Base-by-base conservation (phyloP, 2,329 filamentous ascomycete genomes). In the Scedosporium boydii region DNA sequence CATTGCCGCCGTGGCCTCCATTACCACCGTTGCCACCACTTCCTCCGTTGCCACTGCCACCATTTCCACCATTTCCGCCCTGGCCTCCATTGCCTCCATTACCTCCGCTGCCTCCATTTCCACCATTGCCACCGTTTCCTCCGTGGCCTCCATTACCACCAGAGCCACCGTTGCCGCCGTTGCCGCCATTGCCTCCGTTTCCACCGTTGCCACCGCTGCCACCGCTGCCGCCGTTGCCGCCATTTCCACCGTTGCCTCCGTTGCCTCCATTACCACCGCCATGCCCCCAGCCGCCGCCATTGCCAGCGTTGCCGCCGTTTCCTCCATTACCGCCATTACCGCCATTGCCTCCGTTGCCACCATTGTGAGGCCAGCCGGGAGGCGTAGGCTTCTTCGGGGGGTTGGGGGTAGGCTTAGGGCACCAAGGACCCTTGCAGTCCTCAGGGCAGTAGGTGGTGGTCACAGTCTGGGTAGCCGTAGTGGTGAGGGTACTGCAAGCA, bases 371-470 rank as follows among this genome's bases (percentile, higher is more conserved):
- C 18, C 18, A 23, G 12, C 44, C n/a, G n/a, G 44, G 44, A 38
- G 14, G 44, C 14, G 16, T 48, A 21, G 44, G 44, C 44, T 48
- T 48, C n/a, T 48, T n/a, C 2, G 44, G 16, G 18, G 42, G 41
- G 7, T 41, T 53, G 27, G 61, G 29, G 12, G 56, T 59, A 44
- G 61, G 61, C 44, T 59, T 59, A 57, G 55, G 44, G 61, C 53
- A 59, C 57, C 27, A 60, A n/a, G 61, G 57, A 16, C 62, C 62
- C 44, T 60, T 27, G 62, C 62, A 63, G 26, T 58, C 57, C 16
- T 59, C 62, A 6, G 63, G 63, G 61, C 64, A 65, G 56, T 55
- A 41, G 38, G 58, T 46, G 58, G 62, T 61, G 18, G 64, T 66
- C 21, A 61, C 44, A 7, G 48, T 55, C 44, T 29, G 16, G 44